Evolutionary conservation across 2,329 filamentous ascomycete species (phyloP).

Genomic region (Arthrobotrys megalospora): DNA sequence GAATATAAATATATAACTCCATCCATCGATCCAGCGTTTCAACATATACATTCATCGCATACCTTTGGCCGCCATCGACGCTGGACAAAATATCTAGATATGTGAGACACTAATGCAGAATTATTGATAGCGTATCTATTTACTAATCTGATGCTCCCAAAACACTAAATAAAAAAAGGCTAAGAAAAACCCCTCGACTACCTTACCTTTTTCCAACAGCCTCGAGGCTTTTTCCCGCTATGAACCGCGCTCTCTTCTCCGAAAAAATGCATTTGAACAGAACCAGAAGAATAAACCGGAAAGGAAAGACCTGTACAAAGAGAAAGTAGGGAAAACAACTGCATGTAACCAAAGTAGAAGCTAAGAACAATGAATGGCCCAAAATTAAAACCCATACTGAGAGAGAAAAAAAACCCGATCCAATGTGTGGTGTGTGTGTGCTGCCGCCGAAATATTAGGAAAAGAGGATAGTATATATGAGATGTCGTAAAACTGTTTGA

Average conservation of each 20-base stretch:
- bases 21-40: too few species aligned
- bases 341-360: not conserved
- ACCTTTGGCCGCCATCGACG: too few species aligned
- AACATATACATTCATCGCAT: too few species aligned
- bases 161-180: not conserved
- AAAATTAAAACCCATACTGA: slow-evolving; percentile 24
- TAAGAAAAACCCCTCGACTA: not conserved
- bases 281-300: not conserved
- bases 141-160: slow-evolving; percentile 7
- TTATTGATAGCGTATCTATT: slow-evolving; percentile 20
- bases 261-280: slow-evolving; percentile 11
- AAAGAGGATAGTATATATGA: not conserved
- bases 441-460: slow-evolving; percentile 12
- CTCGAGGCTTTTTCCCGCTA: not conserved
- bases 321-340: not conserved
- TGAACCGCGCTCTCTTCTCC: slow-evolving; percentile 16
- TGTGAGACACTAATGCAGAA: not conserved
- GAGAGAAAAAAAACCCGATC: not conserved
- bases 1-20: too few species aligned
- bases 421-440: not conserved
- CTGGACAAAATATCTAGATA: too few species aligned
- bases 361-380: slow-evolving; percentile 10
- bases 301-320: slow-evolving; percentile 27
- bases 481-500: not conserved
- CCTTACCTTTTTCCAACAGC: not conserved